Evolutionary conservation across 768 basidiomycete genomes (phyloP), one percentile per base, ranked within the genome.

Genomic region (Exsudoporus frostii): DNA sequence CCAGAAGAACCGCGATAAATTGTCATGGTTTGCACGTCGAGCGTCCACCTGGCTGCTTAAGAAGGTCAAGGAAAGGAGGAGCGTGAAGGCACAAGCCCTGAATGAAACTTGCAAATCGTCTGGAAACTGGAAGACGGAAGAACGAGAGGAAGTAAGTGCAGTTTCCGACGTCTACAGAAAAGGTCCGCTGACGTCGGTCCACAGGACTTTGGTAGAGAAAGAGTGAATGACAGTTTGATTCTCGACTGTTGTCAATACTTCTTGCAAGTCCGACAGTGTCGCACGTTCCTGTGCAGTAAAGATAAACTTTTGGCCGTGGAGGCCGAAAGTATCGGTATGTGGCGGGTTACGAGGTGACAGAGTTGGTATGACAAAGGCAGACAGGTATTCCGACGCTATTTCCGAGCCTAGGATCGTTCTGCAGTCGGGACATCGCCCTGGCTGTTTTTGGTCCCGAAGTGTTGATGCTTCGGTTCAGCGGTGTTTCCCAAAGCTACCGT

Each of bases 181-280:
- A 32, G 7, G 15, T 14, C 8, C 8, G 22, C 36, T 59, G 37
- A 67, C 27, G 3, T 4, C 5, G 15, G 39, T 25, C 24, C 34
- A 40, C 61, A 63, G 62, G 61, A 62, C 24, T 42, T 65, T 19
- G 60, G 63, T 25, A 58, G 55, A 46, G 76, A 77, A 56, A 75
- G 76, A 63, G 67, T 60, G 53, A 90, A 90, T 60, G 90, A 93
- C 61, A 74, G 76, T 47, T 69, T 86, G 36, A 90, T 93, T 60
- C 69, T 87, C 48, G 91, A 92, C 65, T 92, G 90, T 60, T 87
- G 84, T 61, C 71, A 76, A 58, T 86, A 83, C 66, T 89, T 85
- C 56, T 48, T 54, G 43, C 66, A 61, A 49, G 68, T 58, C 36
- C 74, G 70, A 24, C 69, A 62, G 41, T 71, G 74, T n/a, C 74